A percentile compares a stretch with the other conserved stretches of the same genome.
Conservation (phyloP, 169 alveolate species). For the Cryptosporidium sp. region DNA sequence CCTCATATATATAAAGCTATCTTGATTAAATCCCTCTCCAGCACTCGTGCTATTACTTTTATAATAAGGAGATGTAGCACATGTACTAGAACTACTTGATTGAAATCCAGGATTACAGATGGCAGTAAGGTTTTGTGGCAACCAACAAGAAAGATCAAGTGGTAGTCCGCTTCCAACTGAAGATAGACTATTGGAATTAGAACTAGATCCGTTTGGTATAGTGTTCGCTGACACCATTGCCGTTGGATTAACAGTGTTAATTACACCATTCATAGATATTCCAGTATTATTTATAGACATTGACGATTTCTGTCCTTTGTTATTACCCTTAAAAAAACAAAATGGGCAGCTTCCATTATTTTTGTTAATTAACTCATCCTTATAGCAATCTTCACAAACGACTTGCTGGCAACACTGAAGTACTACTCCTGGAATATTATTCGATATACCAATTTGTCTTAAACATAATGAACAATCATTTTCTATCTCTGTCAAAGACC, state of each 20-base stretch:
- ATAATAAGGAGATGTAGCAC: conserved; percentile 69
- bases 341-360: conserved; percentile 75
- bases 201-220: conserved; percentile 17
- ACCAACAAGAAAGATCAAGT: conserved; percentile 68
- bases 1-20: conserved; percentile 56
- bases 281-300: conserved; percentile 19
- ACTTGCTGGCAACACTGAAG: conserved; percentile 75
- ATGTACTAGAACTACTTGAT: conserved; percentile 55
- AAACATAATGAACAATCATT: conserved; percentile 74
- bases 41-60: conserved; percentile 50
- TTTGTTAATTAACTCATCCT: conserved; percentile 55
- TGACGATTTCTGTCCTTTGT: conserved; percentile 52
- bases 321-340: conserved; percentile 66
- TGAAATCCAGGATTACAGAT: conserved; percentile 74
- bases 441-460: conserved; percentile 58
- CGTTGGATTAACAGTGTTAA: conserved; percentile 6
- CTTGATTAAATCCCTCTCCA: conserved; percentile 64
- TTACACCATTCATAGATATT: conserved; percentile 29
- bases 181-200: conserved; percentile 3
- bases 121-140: conserved; percentile 73
- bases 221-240: not conserved
- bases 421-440: conserved; percentile 34
- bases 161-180: conserved; percentile 67
- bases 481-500: conserved; percentile 75
- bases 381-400: conserved; percentile 66